A percentile compares a stretch with the other conserved stretches of the same genome.
Evolutionary conservation across 352 stramenopile species (phyloP).

Genomic region (Blastocystis sp.): DNA sequence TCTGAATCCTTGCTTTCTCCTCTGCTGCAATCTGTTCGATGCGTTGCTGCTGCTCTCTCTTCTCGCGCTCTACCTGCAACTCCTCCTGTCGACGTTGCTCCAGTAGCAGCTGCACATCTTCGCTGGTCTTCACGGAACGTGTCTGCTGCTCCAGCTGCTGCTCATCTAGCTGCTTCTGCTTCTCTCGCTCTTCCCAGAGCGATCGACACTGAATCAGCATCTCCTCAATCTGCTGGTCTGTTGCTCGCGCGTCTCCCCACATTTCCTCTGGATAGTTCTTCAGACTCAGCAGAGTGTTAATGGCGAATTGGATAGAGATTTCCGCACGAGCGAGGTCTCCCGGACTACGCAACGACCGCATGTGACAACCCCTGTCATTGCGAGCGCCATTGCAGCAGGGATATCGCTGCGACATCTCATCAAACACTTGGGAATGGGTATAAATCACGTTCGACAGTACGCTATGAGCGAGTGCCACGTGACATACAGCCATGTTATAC

Average conservation of each 20-base stretch:
- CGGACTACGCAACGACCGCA: neutral
- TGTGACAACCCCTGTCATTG: neutral
- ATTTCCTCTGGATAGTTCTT: neutral
- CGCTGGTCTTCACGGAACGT: neutral
- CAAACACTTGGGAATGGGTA: neutral
- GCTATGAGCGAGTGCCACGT: neutral
- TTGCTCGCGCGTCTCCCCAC: neutral
- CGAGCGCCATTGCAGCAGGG: neutral
- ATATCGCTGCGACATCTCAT: neutral
- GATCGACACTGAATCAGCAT: neutral
- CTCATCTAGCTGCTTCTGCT: slow-evolving; percentile 31
- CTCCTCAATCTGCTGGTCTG: neutral
- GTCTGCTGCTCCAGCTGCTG: neutral
- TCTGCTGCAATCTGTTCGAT: slow-evolving; percentile 10
- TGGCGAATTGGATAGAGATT: neutral
- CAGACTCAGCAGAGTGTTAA: neutral
- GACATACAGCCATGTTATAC: neutral
- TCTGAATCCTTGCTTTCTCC: neutral
- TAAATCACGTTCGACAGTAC: neutral
- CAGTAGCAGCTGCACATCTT: neutral
- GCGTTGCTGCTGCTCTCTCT: neutral
- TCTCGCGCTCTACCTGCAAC: slow-evolving; percentile 15
- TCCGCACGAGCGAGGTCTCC: slow-evolving; percentile 18
- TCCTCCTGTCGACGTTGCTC: slow-evolving; percentile 21
- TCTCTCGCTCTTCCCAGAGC: slow-evolving; percentile 21